These are phyloP conservation scores for Podospora tetraspora DNA, from an alignment of 495 filamentous ascomycete species.

Conservation along the genomic window DNA sequence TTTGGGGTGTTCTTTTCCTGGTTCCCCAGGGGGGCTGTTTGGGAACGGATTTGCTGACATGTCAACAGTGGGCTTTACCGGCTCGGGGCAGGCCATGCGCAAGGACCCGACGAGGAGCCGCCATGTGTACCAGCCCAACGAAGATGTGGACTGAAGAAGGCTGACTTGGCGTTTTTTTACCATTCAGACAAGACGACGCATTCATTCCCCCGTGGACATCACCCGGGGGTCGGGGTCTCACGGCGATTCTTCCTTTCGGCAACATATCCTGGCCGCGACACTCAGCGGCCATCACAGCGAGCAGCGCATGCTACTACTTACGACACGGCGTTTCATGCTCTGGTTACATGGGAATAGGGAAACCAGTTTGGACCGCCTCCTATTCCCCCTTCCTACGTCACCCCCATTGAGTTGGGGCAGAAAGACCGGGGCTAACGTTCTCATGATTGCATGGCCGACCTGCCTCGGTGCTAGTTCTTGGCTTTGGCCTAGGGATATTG, in stretches of 20 bases:
- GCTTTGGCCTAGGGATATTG: background rate
- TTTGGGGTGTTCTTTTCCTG: background rate
- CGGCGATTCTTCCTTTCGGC: background rate
- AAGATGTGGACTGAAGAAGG: slow-evolving; percentile 58
- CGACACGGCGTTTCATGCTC: background rate
- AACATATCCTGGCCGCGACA: background rate
- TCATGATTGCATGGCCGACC: slow-evolving; percentile 5
- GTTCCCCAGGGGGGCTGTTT: no score
- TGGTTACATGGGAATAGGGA: slow-evolving; percentile 13
- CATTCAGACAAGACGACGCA: slow-evolving; percentile 17
- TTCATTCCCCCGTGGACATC: background rate
- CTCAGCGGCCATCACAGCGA: background rate
- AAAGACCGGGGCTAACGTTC: slow-evolving; percentile 22
- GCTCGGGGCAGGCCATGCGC: slow-evolving; percentile 89
- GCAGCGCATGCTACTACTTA: background rate
- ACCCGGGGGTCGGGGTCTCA: background rate
- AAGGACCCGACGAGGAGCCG: slow-evolving; percentile 79
- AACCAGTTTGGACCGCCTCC: background rate
- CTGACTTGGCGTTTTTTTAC: slow-evolving; percentile 22
- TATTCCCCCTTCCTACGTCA: background rate
- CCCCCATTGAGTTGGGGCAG: background rate
- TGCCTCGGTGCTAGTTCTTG: background rate
- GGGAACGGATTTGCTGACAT: slow-evolving; percentile 30
- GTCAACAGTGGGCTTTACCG: slow-evolving; percentile 80
- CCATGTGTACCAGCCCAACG: slow-evolving; percentile 78